phyloP scores from a whole-genome alignment of 2,329 filamentous ascomycete genomes.

The Tolypocladium album region DNA sequence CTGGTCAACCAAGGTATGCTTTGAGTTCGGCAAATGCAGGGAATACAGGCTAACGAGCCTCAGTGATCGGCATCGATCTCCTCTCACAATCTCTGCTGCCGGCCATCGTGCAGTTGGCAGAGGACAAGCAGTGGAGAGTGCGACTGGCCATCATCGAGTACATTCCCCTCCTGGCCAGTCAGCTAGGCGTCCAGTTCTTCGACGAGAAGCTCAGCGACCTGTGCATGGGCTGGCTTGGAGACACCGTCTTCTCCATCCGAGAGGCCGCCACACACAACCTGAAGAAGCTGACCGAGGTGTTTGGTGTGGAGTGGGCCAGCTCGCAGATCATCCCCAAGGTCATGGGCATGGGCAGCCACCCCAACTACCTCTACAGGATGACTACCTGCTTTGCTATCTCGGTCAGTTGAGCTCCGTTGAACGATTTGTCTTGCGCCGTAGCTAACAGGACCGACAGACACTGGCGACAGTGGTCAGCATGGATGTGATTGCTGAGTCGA shows the following conservation, averaged over 20 bases:
- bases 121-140: conserved; percentile 99
- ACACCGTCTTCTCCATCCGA: conserved; percentile 96
- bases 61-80: conserved; percentile 94
- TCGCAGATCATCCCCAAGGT: conserved; percentile 98
- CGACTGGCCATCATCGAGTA: conserved; percentile 98
- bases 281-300: conserved; percentile 97
- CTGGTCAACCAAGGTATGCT: conserved; percentile 82
- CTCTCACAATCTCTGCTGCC: conserved; percentile 94
- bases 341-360: conserved; percentile 94
- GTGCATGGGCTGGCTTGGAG: conserved; percentile 97
- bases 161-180: conserved; percentile 88
- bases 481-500: conserved; percentile 84
- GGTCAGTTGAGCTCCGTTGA: conserved; percentile 44
- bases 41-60: conserved; percentile 8
- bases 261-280: conserved; percentile 96
- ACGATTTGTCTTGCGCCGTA: not conserved
- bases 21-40: not conserved
- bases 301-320: conserved; percentile 95
- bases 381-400: conserved; percentile 99
- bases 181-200: conserved; percentile 95
- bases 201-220: conserved; percentile 92
- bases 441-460: conserved; percentile 46
- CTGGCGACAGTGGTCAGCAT: conserved; percentile 87
- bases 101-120: conserved; percentile 91
- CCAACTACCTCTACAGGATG: conserved; percentile 99